Evolutionary conservation across 1,284 basidiomycete genomes (phyloP).

Genomic region (Rhodotorula sp.): DNA sequence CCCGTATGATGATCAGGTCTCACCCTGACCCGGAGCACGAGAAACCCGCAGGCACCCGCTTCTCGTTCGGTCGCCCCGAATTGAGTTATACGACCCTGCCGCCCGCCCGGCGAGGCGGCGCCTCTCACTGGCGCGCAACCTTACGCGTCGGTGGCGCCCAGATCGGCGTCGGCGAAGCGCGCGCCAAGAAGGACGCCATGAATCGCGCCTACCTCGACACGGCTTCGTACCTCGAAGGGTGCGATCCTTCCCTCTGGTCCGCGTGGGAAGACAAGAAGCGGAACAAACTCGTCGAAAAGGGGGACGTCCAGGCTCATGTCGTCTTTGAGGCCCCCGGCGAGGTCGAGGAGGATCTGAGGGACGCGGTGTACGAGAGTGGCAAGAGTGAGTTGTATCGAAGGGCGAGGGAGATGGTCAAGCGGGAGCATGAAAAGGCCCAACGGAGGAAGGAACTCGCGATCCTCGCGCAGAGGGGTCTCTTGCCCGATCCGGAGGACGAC

Average conservation of each 20-base stretch:
- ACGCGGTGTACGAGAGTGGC: constrained; percentile 67
- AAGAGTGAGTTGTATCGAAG: constrained; percentile 56
- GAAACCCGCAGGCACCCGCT: constrained; percentile 1
- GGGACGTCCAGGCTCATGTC: constrained; percentile 57
- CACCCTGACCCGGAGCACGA: too few relatives aligned
- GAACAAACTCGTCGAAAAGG: constrained; percentile 47
- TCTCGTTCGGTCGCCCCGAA: constrained; percentile 50
- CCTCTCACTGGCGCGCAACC: constrained; percentile 68
- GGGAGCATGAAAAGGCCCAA: constrained; percentile 28
- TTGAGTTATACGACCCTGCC: constrained; percentile 57
- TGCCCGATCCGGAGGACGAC: background rate
- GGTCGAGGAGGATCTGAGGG: constrained; percentile 71
- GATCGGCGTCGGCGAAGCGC: constrained; percentile 72
- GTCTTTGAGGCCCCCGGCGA: constrained; percentile 49
- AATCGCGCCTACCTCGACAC: constrained; percentile 82
- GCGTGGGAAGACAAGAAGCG: constrained; percentile 55
- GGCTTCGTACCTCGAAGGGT: constrained; percentile 76
- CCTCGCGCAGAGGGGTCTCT: constrained; percentile 10
- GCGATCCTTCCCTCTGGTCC: constrained; percentile 76
- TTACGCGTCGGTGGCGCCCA: constrained; percentile 75
- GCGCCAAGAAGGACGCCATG: constrained; percentile 72
- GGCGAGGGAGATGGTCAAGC: constrained; percentile 44
- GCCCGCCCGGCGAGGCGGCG: constrained; percentile 37
- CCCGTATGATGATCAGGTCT: too few relatives aligned
- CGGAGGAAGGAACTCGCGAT: constrained; percentile 30